These are phyloP conservation scores for Ophiostoma fasciatum DNA, from an alignment of 2,329 filamentous ascomycete species.

Conservation along the genomic window DNA sequence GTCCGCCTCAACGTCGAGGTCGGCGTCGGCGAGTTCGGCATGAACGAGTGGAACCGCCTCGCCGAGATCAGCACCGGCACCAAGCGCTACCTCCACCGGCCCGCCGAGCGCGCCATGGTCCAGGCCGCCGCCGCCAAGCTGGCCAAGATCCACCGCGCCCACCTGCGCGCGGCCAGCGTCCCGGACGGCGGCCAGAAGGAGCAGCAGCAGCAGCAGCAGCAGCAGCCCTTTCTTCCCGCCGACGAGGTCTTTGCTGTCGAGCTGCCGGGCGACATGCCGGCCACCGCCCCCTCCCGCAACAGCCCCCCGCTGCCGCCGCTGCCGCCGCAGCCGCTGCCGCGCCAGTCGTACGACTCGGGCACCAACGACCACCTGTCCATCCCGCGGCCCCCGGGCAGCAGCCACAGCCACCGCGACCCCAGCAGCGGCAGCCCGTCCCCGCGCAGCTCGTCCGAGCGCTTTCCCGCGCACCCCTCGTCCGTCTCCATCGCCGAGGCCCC, in stretches of 20 bases:
- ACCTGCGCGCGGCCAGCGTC: no score
- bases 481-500: no score
- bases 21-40: constrained; percentile 90
- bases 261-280: constrained; percentile 40
- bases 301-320: no score
- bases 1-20: constrained; percentile 94
- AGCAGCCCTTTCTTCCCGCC: constrained; percentile 12
- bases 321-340: no score
- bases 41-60: constrained; percentile 96
- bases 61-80: constrained; percentile 91
- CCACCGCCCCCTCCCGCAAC: constrained; percentile 18
- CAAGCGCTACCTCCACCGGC: constrained; percentile 61
- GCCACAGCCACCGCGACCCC: no score
- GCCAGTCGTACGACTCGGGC: constrained; percentile 43
- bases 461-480: constrained; percentile 15
- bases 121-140: constrained; percentile 64
- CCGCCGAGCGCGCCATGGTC: constrained; percentile 63
- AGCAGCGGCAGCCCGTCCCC: constrained; percentile 27
- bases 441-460: constrained; percentile 33
- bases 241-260: constrained; percentile 32
- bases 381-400: no score
- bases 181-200: no score
- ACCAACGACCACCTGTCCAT: constrained; percentile 30
- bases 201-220: constrained; percentile 18
- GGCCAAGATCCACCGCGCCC: constrained; percentile 67